These are phyloP conservation scores for Carnegiea gigantea DNA, from an alignment of 179 eudicot species.

Conservation along the genomic window DNA sequence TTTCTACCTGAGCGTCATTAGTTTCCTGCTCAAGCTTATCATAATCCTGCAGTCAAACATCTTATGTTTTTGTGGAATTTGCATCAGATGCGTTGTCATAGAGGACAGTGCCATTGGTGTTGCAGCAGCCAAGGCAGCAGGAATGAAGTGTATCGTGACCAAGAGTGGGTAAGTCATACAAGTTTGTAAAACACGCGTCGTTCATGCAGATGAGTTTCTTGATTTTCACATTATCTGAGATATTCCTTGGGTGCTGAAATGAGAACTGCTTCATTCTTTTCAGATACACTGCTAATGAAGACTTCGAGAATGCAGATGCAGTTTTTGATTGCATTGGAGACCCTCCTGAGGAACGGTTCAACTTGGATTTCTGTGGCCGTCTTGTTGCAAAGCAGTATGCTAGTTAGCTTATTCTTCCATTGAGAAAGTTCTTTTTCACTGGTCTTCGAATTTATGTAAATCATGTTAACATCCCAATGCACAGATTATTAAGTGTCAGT, in stretches of 20 bases:
- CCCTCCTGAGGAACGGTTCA: slow-evolving; percentile 88
- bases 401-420: slow-evolving; percentile 13
- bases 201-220: no score
- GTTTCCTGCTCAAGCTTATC: not conserved
- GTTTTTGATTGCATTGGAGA: slow-evolving; percentile 98
- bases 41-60: not conserved
- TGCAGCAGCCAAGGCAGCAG: slow-evolving; percentile 97
- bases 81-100: slow-evolving; percentile 78
- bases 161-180: slow-evolving; percentile 77
- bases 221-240: no score
- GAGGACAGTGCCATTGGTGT: slow-evolving; percentile 98
- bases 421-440: not conserved
- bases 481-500: not conserved
- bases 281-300: slow-evolving; percentile 94
- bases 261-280: not conserved
- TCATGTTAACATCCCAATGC: not conserved
- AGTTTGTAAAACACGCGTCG: not conserved
- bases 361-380: slow-evolving; percentile 76
- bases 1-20: not conserved
- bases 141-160: slow-evolving; percentile 94
- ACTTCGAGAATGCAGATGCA: slow-evolving; percentile 89
- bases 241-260: not conserved
- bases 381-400: slow-evolving; percentile 79
- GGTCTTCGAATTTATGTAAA: not conserved
- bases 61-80: not conserved